phyloP scores from a whole-genome alignment of 1,284 basidiomycete species.

The Caloboletus firmus region DNA sequence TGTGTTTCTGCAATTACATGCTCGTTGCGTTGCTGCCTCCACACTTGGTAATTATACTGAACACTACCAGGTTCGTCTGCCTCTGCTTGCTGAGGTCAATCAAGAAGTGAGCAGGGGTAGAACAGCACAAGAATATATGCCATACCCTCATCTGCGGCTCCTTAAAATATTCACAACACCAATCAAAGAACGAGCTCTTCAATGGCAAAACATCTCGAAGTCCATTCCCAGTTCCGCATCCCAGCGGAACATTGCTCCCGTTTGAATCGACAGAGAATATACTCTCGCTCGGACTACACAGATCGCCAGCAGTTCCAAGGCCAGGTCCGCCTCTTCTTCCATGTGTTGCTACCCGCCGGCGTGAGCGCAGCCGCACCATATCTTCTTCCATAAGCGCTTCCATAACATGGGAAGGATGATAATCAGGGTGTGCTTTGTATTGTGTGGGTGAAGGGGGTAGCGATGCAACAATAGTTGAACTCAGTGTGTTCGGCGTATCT shows the following conservation, averaged over 20 bases:
- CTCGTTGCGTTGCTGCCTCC: slow-evolving; percentile 92
- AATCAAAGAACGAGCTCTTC: slow-evolving; percentile 92
- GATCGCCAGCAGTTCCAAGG: slow-evolving; percentile 20
- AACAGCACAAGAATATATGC: slow-evolving; percentile 16
- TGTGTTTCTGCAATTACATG: slow-evolving; percentile 72
- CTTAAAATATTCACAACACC: slow-evolving; percentile 97
- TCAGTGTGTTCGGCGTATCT: slow-evolving; percentile 40
- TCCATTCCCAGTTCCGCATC: slow-evolving; percentile 69
- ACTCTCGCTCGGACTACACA: slow-evolving; percentile 69
- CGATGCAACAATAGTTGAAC: slow-evolving; percentile 17
- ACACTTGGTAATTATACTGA: slow-evolving; percentile 94
- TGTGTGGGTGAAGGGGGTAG: slow-evolving; percentile 36
- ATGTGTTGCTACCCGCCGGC: slow-evolving; percentile 50
- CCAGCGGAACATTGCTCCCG: slow-evolving; percentile 60
- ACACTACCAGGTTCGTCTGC: slow-evolving; percentile 93
- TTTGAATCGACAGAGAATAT: slow-evolving; percentile 71
- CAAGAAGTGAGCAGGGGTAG: slow-evolving; percentile 10
- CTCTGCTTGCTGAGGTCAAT: slow-evolving; percentile 73
- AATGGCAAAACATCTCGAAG: slow-evolving; percentile 79
- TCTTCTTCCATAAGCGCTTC: slow-evolving; percentile 89
- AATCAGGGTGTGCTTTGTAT: slow-evolving; percentile 44
- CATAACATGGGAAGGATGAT: slow-evolving; percentile 73
- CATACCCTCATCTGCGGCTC: slow-evolving; percentile 96
- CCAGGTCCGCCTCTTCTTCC: slow-evolving; percentile 36
- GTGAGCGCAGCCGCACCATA: slow-evolving; percentile 78